phyloP scores from a whole-genome alignment of 257 asterid genomes.

The Agastache rugosa region DNA sequence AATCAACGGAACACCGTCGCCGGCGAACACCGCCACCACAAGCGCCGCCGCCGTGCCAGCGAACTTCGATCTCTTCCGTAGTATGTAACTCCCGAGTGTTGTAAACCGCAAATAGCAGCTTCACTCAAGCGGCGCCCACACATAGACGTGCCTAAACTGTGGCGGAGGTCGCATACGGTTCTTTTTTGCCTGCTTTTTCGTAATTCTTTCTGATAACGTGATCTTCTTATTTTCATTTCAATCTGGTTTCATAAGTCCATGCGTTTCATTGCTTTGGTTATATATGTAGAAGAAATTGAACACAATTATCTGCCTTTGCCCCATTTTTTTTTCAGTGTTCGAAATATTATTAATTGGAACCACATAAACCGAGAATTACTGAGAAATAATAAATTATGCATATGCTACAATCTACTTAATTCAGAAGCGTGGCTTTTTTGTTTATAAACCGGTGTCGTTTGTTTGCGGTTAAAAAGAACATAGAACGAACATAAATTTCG shows the following conservation, averaged over 20 bases:
- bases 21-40: not conserved
- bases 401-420: not conserved
- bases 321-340: not conserved
- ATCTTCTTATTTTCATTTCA: not conserved
- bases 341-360: not conserved
- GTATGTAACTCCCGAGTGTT: not conserved
- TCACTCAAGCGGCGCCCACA: not conserved
- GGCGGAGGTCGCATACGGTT: not conserved
- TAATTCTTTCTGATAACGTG: not conserved
- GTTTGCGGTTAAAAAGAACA: not conserved
- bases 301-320: not conserved
- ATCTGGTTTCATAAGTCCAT: not conserved
- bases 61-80: constrained; percentile 2
- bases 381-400: not conserved
- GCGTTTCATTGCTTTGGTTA: constrained; percentile 3
- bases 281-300: not conserved
- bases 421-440: not conserved
- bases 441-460: too few relatives aligned
- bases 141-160: not conserved
- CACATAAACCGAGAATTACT: constrained; percentile 1
- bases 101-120: constrained; percentile 18
- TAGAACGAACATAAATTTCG: not conserved
- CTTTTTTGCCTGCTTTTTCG: not conserved
- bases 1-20: constrained; percentile 3
- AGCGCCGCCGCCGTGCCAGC: not conserved